A percentile compares a stretch with the other conserved stretches of the same genome.
phyloP scores from a whole-genome alignment of 2,329 filamentous ascomycete species.

The Xylariales sp. region DNA sequence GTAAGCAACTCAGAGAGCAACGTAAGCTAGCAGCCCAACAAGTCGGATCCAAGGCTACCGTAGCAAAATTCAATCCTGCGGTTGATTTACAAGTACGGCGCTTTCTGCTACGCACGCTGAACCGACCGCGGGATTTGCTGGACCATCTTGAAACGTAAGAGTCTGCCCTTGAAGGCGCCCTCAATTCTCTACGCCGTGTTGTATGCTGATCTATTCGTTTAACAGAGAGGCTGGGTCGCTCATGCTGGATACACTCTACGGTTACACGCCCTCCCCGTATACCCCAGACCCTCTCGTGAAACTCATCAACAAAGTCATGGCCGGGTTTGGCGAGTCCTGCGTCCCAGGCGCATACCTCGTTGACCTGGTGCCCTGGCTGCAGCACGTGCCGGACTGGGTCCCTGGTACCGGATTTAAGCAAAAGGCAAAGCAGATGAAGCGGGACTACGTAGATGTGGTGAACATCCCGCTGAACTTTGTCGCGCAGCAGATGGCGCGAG shows the following conservation, averaged over 20 bases:
- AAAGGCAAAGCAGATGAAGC: constrained; percentile 12
- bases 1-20: not conserved
- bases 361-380: constrained; percentile 21
- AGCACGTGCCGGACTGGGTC: constrained; percentile 22
- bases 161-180: constrained; percentile 18
- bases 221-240: constrained; percentile 24
- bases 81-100: constrained; percentile 40
- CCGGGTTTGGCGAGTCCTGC: constrained; percentile 13
- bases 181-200: constrained; percentile 16
- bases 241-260: constrained; percentile 24
- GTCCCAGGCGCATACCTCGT: constrained; percentile 21
- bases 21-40: not conserved
- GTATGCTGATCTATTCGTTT: constrained; percentile 14
- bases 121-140: constrained; percentile 31
- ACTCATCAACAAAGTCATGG: constrained; percentile 15
- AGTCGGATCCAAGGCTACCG: constrained; percentile 27
- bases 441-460: constrained; percentile 6
- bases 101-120: constrained; percentile 37
- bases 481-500: constrained; percentile 12
- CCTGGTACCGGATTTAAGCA: constrained; percentile 23
- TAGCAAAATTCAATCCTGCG: constrained; percentile 33
- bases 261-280: constrained; percentile 20
- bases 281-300: constrained; percentile 20
- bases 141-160: constrained; percentile 38
- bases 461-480: constrained; percentile 20